phyloP scores from a whole-genome alignment of 148 eudicot genomes.

The Rheum nobile region DNA sequence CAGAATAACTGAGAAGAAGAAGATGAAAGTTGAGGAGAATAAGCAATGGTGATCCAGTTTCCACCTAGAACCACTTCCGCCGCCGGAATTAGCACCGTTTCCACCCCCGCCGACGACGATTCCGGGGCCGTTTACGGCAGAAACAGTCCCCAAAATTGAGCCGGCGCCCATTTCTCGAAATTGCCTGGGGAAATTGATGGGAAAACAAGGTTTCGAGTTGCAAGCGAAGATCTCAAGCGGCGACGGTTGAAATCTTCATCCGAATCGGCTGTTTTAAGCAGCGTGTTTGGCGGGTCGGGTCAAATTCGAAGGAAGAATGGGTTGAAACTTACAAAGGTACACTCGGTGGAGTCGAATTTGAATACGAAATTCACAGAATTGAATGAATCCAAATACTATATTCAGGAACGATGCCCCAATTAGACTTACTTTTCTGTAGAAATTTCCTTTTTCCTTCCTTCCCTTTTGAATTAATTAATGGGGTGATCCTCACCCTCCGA shows the following conservation, averaged over 20 bases:
- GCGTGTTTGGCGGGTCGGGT: not conserved
- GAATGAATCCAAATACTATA: not conserved
- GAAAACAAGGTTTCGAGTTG: not conserved
- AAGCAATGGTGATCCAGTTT: constrained; percentile 17
- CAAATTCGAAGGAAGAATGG: not conserved
- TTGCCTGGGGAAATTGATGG: not conserved
- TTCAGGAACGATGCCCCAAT: not conserved
- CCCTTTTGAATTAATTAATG: not conserved
- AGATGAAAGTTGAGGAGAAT: constrained; percentile 30
- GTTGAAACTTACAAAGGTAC: not conserved
- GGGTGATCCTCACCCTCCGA: not conserved
- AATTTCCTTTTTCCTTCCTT: not conserved
- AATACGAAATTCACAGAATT: not conserved
- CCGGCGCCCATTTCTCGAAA: constrained; percentile 2
- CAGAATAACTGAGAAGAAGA: constrained; percentile 29
- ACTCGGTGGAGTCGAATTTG: constrained; percentile 6
- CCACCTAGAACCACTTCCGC: constrained; percentile 15
- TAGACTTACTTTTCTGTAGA: not conserved
- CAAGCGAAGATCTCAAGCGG: not conserved
- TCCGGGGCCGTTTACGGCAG: constrained; percentile 6
- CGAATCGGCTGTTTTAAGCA: not conserved
- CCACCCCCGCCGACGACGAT: constrained; percentile 7
- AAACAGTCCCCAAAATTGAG: constrained; percentile 1
- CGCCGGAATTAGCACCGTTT: constrained; percentile 2
- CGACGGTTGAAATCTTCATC: not conserved